Evolutionary conservation across 2,329 filamentous ascomycete genomes (phyloP), one percentile per base, ranked within the genome.

Genomic region (Cadophora malorum): DNA sequence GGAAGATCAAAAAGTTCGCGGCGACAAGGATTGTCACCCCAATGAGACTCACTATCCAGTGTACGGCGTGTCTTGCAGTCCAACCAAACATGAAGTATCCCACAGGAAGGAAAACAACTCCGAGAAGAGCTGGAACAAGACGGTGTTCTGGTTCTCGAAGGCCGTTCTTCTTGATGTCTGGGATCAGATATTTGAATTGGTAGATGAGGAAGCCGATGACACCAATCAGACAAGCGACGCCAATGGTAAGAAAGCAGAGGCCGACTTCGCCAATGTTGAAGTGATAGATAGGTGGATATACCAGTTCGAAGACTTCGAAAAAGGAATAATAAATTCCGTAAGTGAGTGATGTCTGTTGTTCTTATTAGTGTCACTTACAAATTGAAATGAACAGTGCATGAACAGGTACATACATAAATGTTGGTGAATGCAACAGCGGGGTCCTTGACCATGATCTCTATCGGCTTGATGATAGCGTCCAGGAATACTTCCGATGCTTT

Each of bases 241-340:
- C 79, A 72, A 89, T 82, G 70, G 83, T 85, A 56, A 88, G 77
- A 79, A 90, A 90, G 66, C 87, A 83, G 21, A 90, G 81, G 23
- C 87, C 86, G 66, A 84, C 78, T 69, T 87, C 75, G 50, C 86
- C 86, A 3, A 85, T 77, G 69, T 82, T 84, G 83, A 91, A 88
- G 74, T 78, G 75, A 77, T 90, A 90, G 71, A 84, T 79, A 35
- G 80, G 81, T 3, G 82, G 81, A 75, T 88, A 90, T 67, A 90
- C 86, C n/a, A 88, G 79, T 7, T 87, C 86, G 76, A 90, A 90
- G n/a, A 84, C 84, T 74, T 90, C 88, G 74, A 90, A 90, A 78
- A 84, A 90, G 49, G 81, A 84, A 74, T 86, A 86, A 80, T 86
- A 87, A 74, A 86, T 87, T 66, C 81, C 85, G 77, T 88, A 90